Base-by-base conservation (phyloP, 345 rosid genomes). In the Brassica napus region DNA sequence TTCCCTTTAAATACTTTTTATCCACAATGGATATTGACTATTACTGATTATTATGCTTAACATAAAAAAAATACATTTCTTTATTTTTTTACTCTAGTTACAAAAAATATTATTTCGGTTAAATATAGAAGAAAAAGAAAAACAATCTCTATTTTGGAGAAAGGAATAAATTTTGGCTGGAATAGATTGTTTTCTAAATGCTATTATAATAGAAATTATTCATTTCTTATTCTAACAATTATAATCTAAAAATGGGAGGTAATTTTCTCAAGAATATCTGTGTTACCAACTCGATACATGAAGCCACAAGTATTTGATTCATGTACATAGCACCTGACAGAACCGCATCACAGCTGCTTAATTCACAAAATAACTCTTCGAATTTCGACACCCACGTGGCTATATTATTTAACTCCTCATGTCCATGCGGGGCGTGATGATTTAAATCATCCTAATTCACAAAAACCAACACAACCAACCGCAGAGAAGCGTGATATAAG, bases 271-370 rank as follows among this genome's bases (percentile, higher is more conserved):
- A 71, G 21, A 54, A 21, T 21, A 9, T 26, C 14, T 59, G 3
- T 34, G 63, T 11, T 58, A 11, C 31, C 5, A 32, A 70, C 26
- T 35, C 34, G 37, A 12, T 61, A 55, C 35, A 71, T 23, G 34
- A 57, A 35, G 55, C 66, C 75, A 69, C 21, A 55, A 55, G 21
- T 57, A 21, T 57, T 65, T 73, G 47, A 63, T 11, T 16, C 61
- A 31, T 28, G 16, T n/a, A 11, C 7, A 64, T 15, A 64, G 44
- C 47, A 64, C 26, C 12, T 18, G 12, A 18, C 34, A 71, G 14
- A 58, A 64, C 49, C 35, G 52, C 35, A 26, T 32, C 57, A 74
- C 52, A 74, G 21, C 63, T 47, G 30, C 42, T 73, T 44, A 28
- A 63, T 4, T 62, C 18, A 64, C 9, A 39, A 12, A 31, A 58